Conservation (phyloP, 1,284 basidiomycete genomes). For the Trichosporon coremiiforme region DNA sequence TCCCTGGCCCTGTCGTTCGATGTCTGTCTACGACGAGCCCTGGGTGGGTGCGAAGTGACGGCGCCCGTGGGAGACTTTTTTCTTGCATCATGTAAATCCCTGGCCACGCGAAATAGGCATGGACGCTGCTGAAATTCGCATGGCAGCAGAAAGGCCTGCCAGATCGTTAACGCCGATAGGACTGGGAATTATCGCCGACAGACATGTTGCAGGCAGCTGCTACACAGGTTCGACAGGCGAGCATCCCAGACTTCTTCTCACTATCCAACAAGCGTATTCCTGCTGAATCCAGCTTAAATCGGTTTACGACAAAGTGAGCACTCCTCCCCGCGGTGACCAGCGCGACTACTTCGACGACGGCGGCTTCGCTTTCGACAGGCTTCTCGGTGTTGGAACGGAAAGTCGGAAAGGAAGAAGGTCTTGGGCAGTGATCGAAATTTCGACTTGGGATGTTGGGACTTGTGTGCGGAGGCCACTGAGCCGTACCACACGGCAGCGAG, state of each 20-base stretch:
- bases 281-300: slow-evolving; percentile 55
- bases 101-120: too few species aligned
- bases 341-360: not conserved
- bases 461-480: not conserved
- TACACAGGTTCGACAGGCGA: not conserved
- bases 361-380: not conserved
- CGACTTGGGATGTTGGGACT: not conserved
- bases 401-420: not conserved
- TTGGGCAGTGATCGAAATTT: too few species aligned
- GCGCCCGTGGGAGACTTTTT: not conserved
- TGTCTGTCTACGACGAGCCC: too few species aligned
- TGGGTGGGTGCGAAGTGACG: too few species aligned
- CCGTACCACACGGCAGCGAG: too few species aligned
- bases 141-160: not conserved
- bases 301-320: slow-evolving; percentile 52
- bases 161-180: not conserved
- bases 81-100: too few species aligned
- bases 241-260: slow-evolving; percentile 17
- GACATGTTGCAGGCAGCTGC: not conserved
- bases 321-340: not conserved
- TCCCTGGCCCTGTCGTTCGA: slow-evolving; percentile 8
- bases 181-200: slow-evolving; percentile 10
- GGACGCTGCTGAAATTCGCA: not conserved
- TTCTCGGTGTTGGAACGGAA: not conserved
- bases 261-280: slow-evolving; percentile 51